Base-by-base conservation (phyloP, 2,329 filamentous ascomycete species). In the Dactylella cylindrospora region DNA sequence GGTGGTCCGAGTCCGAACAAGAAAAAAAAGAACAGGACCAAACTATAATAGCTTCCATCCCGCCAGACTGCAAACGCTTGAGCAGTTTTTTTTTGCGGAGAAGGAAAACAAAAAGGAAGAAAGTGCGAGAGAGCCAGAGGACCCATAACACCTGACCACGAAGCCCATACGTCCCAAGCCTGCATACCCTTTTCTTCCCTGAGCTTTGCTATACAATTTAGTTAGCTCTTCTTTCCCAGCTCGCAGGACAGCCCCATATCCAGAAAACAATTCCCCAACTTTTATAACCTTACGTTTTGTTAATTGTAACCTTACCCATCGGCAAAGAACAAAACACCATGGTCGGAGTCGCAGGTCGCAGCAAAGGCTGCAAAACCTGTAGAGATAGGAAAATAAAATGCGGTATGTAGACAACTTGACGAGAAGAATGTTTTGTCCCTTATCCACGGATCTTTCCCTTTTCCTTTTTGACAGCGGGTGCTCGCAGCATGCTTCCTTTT, bases 321-420 rank as follows among this genome's bases (percentile, higher is more conserved):
- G n/a, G n/a, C n/a, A n/a, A n/a, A n/a, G n/a, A n/a, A 36, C 29
- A 22, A 49, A 32, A 52, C 44, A 29, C 19, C 43, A 62, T 62
- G 57, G 57, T 62, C 23, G 57, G 57, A 62, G 57, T 62, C 33
- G 57, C 57, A 23, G 57, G 57, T 32, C 57, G 57, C 49, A 62
- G 57, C 31, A 62, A 62, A 54, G 57, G 57, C 19, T 62, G 57
- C 29, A 62, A 62, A 44, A 62, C 49, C 43, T 62, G 57, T 47
- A 49, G 57, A 28, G 57, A 62, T 17, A 43, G 57, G 13, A 62
- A 62, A 40, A 62, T 62, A 47, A 62, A 62, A 25, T 62, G 57
- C 46, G 57, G 57, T 62, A 62, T 38, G 57, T 62, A 26, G 5
- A 23, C 17, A 19, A 23, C n/a, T n/a, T n/a, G n/a, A n/a, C n/a